Percentiles rank a stretch among this genome's conserved stretches.
Evolutionary conservation across 2,329 filamentous ascomycete species (phyloP).

Genomic region (Hypoxylon sp.): DNA sequence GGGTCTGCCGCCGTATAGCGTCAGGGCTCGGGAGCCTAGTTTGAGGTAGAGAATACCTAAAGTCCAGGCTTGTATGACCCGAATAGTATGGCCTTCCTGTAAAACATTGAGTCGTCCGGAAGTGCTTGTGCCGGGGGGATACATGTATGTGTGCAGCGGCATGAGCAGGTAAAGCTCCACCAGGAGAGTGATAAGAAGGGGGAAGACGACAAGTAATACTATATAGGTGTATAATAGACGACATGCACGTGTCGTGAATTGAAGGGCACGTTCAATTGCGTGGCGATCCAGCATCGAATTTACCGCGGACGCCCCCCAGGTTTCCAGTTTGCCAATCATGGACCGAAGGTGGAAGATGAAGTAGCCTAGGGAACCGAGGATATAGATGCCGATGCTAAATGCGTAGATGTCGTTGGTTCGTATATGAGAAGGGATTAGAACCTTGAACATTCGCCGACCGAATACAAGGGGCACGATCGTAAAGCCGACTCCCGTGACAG

Average conservation of each 20-base stretch:
- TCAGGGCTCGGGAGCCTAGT: conserved; percentile 78
- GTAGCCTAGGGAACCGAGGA: conserved; percentile 79
- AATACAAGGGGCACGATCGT: conserved; percentile 90
- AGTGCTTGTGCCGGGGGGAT: conserved; percentile 52
- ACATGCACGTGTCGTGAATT: conserved; percentile 53
- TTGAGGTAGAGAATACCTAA: conserved; percentile 92
- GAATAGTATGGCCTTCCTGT: conserved; percentile 75
- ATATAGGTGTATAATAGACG: conserved; percentile 81
- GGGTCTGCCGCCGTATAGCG: conserved; percentile 77
- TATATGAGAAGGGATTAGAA: conserved; percentile 78
- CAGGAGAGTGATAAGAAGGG: conserved; percentile 82
- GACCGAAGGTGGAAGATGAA: conserved; percentile 66
- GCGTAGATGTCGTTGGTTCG: conserved; percentile 96
- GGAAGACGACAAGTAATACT: conserved; percentile 83
- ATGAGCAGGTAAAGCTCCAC: conserved; percentile 92
- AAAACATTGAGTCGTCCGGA: conserved; percentile 51
- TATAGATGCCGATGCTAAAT: conserved; percentile 90
- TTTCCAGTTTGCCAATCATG: conserved; percentile 55
- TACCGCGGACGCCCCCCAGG: conserved; percentile 51
- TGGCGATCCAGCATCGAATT: conserved; percentile 53
- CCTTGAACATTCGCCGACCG: conserved; percentile 82
- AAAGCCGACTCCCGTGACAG: conserved; percentile 84
- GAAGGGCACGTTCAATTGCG: conserved; percentile 51
- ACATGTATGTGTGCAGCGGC: conserved; percentile 85
- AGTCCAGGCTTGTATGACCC: conserved; percentile 94